phyloP scores from a whole-genome alignment of 768 basidiomycete species.

The Hortiboletus flavorubellus region DNA sequence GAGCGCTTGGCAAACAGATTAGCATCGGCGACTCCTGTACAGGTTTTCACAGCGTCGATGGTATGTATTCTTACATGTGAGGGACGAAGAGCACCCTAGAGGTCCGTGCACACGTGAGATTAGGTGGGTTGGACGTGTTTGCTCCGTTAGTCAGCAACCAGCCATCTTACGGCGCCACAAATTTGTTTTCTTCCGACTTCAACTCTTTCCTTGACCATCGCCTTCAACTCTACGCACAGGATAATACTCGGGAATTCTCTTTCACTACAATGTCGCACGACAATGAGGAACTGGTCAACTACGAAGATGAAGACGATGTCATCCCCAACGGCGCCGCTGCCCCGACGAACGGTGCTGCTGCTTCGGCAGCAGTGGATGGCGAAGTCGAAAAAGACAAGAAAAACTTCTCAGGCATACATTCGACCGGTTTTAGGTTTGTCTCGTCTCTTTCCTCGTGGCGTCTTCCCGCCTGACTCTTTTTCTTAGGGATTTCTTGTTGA shows the following conservation, averaged over 20 bases:
- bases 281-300: conserved; percentile 91
- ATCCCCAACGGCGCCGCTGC: conserved; percentile 55
- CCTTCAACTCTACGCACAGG: conserved; percentile 24
- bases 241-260: conserved; percentile 25
- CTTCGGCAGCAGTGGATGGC: conserved; percentile 43
- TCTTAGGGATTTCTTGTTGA: conserved; percentile 90
- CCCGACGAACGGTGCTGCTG: conserved; percentile 47
- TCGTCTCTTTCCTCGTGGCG: conserved; percentile 4
- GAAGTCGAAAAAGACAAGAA: conserved; percentile 83
- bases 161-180: conserved; percentile 20
- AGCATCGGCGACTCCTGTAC: conserved; percentile 1
- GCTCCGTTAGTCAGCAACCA: conserved; percentile 26
- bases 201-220: conserved; percentile 19
- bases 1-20: neutral
- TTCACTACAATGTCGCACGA: conserved; percentile 66
- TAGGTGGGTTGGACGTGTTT: conserved; percentile 7
- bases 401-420: conserved; percentile 99
- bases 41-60: neutral
- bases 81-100: neutral
- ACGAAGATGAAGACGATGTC: conserved; percentile 87
- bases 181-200: conserved; percentile 20
- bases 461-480: conserved; percentile 7
- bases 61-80: neutral
- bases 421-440: conserved; percentile 94
- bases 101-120: conserved; percentile 31